Evolutionary conservation across 129 eudicot genomes (phyloP).

Genomic region (Pulicaria dysenterica): DNA sequence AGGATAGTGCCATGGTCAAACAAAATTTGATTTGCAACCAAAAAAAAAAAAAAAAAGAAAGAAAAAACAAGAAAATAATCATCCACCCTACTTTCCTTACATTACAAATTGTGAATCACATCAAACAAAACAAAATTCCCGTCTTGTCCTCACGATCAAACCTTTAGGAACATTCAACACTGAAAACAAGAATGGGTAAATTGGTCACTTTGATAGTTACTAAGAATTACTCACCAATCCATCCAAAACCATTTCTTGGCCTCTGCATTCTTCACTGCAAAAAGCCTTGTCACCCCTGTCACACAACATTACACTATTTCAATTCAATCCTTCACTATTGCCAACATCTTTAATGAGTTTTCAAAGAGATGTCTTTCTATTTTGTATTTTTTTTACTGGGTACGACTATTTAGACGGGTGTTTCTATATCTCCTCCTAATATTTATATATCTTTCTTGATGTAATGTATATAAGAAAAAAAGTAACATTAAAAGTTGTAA

Average conservation of each 20-base stretch:
- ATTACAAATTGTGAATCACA: conserved; percentile 12
- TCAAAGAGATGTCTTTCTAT: too few relatives aligned
- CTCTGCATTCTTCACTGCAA: conserved; percentile 74
- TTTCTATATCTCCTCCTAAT: too few relatives aligned
- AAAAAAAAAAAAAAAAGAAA: not conserved
- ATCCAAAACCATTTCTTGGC: conserved; percentile 67
- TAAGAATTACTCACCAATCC: conserved; percentile 41
- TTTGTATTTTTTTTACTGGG: too few relatives aligned
- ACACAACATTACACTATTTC: conserved; percentile 10
- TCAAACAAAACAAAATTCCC: conserved; percentile 30
- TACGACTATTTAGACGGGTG: too few relatives aligned
- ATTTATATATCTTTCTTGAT: too few relatives aligned
- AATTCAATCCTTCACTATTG: conserved; percentile 1
- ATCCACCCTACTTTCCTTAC: conserved; percentile 25
- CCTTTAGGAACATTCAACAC: not conserved
- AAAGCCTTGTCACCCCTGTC: conserved; percentile 88
- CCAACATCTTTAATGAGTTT: not conserved
- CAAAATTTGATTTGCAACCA: conserved; percentile 1
- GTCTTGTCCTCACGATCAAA: conserved; percentile 21
- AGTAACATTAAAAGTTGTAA: too few relatives aligned
- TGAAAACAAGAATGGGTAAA: conserved; percentile 21
- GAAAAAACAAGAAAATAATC: not conserved
- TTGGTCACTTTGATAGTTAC: conserved; percentile 18
- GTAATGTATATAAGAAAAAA: too few relatives aligned
- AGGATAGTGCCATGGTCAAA: conserved; percentile 37